Evolutionary conservation across 2,329 filamentous ascomycete genomes (phyloP).

Genomic region (Colletotrichum musicola): DNA sequence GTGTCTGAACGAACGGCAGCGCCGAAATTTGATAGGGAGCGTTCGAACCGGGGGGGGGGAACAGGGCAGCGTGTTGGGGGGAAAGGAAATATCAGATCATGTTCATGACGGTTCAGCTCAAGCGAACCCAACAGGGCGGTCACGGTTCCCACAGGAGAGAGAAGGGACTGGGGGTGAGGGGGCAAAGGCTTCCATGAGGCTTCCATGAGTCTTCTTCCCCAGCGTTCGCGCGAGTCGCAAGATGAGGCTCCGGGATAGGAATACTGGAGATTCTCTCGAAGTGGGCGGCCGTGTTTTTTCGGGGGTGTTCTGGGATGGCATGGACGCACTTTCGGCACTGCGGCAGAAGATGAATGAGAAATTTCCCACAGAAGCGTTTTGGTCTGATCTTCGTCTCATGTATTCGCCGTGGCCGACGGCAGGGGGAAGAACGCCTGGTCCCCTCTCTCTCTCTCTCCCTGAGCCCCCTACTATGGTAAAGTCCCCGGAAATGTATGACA

Average conservation of each 20-base stretch:
- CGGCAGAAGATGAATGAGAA: not conserved
- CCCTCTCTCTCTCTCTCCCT: not conserved
- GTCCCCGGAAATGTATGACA: not conserved
- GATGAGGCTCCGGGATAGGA: conserved; percentile 11
- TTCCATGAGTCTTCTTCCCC: not conserved
- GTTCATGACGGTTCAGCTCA: not conserved
- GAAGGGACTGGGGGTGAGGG: too few relatives aligned
- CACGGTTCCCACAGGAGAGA: too few relatives aligned
- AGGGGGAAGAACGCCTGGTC: not conserved
- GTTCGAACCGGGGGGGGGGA: not conserved
- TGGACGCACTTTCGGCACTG: not conserved
- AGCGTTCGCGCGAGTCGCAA: not conserved
- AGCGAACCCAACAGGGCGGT: not conserved
- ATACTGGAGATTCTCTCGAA: conserved; percentile 6
- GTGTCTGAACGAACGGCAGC: conserved; percentile 20
- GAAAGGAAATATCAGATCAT: not conserved
- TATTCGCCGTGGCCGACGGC: conserved; percentile 25
- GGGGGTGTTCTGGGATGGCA: conserved; percentile 6
- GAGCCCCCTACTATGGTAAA: not conserved
- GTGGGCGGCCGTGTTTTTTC: conserved; percentile 4
- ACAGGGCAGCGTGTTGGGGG: not conserved
- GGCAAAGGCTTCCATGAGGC: not conserved
- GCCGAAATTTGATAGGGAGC: conserved; percentile 30
- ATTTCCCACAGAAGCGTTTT: conserved; percentile 25
- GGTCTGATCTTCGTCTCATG: conserved; percentile 37